Conservation (phyloP, 2,329 filamentous ascomycete species). For the Trichoderma oligosporum region DNA sequence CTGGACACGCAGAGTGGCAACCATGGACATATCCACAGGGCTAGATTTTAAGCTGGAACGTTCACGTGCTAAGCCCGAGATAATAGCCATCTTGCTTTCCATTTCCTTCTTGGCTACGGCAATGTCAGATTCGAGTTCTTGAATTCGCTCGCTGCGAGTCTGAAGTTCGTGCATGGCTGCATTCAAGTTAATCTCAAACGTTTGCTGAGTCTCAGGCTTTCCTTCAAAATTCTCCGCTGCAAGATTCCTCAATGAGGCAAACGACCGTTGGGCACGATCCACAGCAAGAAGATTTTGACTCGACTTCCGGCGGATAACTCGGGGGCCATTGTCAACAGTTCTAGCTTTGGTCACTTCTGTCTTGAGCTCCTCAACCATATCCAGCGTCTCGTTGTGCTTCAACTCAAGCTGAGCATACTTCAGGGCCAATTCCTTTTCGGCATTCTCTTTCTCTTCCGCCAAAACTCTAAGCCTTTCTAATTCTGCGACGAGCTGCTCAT, state of each 20-base stretch:
- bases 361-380: conserved; percentile 88
- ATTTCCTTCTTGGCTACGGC: conserved; percentile 86
- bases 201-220: conserved; percentile 80
- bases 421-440: conserved; percentile 66
- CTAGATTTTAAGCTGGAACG: conserved; percentile 80
- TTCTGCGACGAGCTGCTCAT: conserved; percentile 47
- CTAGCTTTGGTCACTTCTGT: conserved; percentile 78
- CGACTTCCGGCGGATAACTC: conserved; percentile 85
- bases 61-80: conserved; percentile 88
- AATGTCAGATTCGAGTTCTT: conserved; percentile 83
- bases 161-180: conserved; percentile 91
- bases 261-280: conserved; percentile 87
- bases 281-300: conserved; percentile 84
- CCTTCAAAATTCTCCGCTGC: conserved; percentile 80
- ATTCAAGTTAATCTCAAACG: conserved; percentile 88
- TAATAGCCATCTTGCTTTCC: conserved; percentile 94
- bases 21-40: conserved; percentile 86
- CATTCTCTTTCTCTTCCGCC: conserved; percentile 71
- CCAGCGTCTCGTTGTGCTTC: conserved; percentile 75
- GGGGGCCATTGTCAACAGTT: conserved; percentile 56
- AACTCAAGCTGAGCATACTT: conserved; percentile 81
- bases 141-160: conserved; percentile 79
- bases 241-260: conserved; percentile 84
- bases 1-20: conserved; percentile 82
- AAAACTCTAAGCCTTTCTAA: conserved; percentile 67